A percentile compares a stretch with the other conserved stretches of the same genome.
Conservation (phyloP, 1,284 basidiomycete genomes). For the Coniferiporia sulphurascens region DNA sequence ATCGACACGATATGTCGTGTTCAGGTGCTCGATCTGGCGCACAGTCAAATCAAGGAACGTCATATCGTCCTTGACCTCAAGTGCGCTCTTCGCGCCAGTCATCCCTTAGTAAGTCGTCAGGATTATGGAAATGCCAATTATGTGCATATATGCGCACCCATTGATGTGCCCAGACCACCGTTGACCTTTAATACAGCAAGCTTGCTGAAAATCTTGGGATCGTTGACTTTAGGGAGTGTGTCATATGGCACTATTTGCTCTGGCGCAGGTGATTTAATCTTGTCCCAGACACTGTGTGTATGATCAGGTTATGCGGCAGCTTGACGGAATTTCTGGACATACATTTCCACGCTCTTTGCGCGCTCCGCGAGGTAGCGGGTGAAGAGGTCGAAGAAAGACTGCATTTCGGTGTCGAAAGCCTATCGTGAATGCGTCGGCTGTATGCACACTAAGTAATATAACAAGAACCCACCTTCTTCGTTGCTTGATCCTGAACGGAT, state of each 20-base stretch:
- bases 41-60: conserved; percentile 98
- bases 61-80: conserved; percentile 96
- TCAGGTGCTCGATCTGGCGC: conserved; percentile 91
- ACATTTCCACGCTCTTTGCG: conserved; percentile 95
- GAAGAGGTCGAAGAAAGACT: conserved; percentile 98
- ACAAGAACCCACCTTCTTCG: conserved; percentile 68
- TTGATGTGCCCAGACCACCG: conserved; percentile 97
- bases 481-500: conserved; percentile 72
- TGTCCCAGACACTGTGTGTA: conserved; percentile 87
- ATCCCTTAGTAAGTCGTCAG: conserved; percentile 48
- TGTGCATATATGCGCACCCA: conserved; percentile 54
- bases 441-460: conserved; percentile 1
- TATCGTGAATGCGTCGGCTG: conserved; percentile 30
- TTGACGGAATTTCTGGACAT: conserved; percentile 34
- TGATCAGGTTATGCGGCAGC: conserved; percentile 15
- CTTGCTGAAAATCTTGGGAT: conserved; percentile 80
- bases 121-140: conserved; percentile 6
- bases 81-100: conserved; percentile 90
- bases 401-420: conserved; percentile 98
- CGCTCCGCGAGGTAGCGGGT: conserved; percentile 96
- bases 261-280: conserved; percentile 89
- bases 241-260: conserved; percentile 93
- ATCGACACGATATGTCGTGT: conserved; percentile 68
- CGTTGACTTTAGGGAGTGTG: conserved; percentile 56
- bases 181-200: conserved; percentile 99